phyloP scores from a whole-genome alignment of 75 land plant species.

The Cunninghamia lanceolata region DNA sequence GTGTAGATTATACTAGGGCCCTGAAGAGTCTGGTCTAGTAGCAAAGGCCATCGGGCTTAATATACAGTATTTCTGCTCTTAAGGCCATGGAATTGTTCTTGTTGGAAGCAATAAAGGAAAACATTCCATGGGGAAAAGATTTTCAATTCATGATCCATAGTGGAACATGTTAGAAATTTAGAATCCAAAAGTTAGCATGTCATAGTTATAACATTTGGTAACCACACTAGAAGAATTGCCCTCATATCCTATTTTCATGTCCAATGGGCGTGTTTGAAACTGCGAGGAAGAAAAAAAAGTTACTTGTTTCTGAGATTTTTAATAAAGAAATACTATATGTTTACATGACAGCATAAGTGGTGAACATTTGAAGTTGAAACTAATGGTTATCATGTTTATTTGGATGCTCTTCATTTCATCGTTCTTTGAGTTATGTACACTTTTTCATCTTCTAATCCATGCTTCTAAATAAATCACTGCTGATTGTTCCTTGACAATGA shows the following conservation, averaged over 20 bases:
- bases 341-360: background rate
- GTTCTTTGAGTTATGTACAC: background rate
- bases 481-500: background rate
- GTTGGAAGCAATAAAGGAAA: background rate
- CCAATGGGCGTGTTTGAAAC: background rate
- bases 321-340: background rate
- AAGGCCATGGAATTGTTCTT: background rate
- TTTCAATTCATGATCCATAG: background rate
- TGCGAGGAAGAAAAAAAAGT: background rate
- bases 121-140: background rate
- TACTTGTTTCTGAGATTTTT: background rate
- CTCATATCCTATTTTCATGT: background rate
- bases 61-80: no score
- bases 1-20: background rate
- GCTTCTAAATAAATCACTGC: background rate
- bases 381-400: background rate
- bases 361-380: background rate
- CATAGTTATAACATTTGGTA: background rate
- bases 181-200: background rate
- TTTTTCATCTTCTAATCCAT: background rate
- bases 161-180: background rate
- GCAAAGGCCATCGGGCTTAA: background rate
- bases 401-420: background rate
- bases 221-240: background rate
- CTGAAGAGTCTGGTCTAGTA: conserved; percentile 4